Conservation (phyloP, 2,329 filamentous ascomycete species). For the Cadophora sp. region DNA sequence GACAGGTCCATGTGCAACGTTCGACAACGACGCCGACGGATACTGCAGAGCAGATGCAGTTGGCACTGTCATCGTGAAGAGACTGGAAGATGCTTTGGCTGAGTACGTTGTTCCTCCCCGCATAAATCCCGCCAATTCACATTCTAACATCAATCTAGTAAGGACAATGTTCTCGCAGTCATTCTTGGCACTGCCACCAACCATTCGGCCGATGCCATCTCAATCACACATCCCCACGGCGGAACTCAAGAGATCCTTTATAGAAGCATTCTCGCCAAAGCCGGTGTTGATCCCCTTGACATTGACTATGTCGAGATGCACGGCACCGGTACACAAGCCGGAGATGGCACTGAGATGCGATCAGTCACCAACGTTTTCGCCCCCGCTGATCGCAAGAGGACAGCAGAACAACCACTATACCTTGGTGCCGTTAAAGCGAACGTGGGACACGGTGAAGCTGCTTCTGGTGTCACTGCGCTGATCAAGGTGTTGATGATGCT, state of each 20-base stretch:
- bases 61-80: slow-evolving; percentile 57
- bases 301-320: slow-evolving; percentile 90
- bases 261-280: slow-evolving; percentile 71
- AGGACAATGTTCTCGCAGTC: slow-evolving; percentile 55
- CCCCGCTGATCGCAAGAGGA: slow-evolving; percentile 56
- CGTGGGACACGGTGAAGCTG: slow-evolving; percentile 47
- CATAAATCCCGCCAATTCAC: too few relatives aligned
- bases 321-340: slow-evolving; percentile 86
- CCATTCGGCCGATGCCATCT: slow-evolving; percentile 81
- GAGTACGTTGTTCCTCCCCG: slow-evolving; percentile 44
- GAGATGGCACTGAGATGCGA: slow-evolving; percentile 82
- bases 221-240: slow-evolving; percentile 84
- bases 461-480: slow-evolving; percentile 45
- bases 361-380: slow-evolving; percentile 74
- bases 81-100: slow-evolving; percentile 55
- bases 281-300: slow-evolving; percentile 77
- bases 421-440: slow-evolving; percentile 48
- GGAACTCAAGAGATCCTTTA: slow-evolving; percentile 79
- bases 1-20: slow-evolving; percentile 56
- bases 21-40: slow-evolving; percentile 56
- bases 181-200: slow-evolving; percentile 80
- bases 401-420: slow-evolving; percentile 57
- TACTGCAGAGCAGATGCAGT: slow-evolving; percentile 61
- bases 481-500: slow-evolving; percentile 46
- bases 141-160: slow-evolving; percentile 30